Evolutionary conservation across 1,139 yeast genomes (phyloP), one percentile per base, ranked within the genome.

Genomic region (Suhomyces yuchorum): DNA sequence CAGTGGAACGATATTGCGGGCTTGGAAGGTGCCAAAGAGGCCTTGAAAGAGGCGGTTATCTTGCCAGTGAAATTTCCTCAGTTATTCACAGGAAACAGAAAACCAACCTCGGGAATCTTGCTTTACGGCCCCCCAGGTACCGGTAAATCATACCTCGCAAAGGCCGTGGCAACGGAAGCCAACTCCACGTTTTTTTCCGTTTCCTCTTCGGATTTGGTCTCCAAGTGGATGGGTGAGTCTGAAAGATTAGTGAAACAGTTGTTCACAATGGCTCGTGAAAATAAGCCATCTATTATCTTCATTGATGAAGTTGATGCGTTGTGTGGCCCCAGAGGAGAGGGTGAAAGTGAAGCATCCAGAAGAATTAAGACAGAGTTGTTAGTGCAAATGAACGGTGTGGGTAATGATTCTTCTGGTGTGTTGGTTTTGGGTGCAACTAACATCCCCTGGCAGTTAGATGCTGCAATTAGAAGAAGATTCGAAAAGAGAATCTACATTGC

Each of bases 201-300:
- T 2, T 87, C 96, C 15, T 90, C 97, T 0, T 87, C 96, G 9
- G 98, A 93, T 66, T 78, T 93, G 60, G 97, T 95, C 4, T 86
- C 96, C 55, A 95, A 93, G 67, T 93, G 98, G 98, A 92, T 93
- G 98, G 99, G 99, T 57, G 99, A 93, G 65, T 84, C 93, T 24
- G 98, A 93, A 68, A 82, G 97, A 70, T 80, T 93, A 51, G 99
- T 93, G 28, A 92, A 92, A 64, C 98, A 93, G 63, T 75, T 93
- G 55, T 93, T 93, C 68, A 81, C 87, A 38, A 89, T 93, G 96
- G 99, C 99, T 2, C 77, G 98, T 56, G 99, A 93, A 65, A 87
- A 85, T 61, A 91, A 90, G 61, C 99, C 99, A 0, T 84, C 96
- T 0, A 95, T 93, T 58, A 93, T 93, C 47, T 93, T 93, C 67